Base-by-base conservation (phyloP, 2,329 filamentous ascomycete genomes). In the Aspergillus quadrilineatus region DNA sequence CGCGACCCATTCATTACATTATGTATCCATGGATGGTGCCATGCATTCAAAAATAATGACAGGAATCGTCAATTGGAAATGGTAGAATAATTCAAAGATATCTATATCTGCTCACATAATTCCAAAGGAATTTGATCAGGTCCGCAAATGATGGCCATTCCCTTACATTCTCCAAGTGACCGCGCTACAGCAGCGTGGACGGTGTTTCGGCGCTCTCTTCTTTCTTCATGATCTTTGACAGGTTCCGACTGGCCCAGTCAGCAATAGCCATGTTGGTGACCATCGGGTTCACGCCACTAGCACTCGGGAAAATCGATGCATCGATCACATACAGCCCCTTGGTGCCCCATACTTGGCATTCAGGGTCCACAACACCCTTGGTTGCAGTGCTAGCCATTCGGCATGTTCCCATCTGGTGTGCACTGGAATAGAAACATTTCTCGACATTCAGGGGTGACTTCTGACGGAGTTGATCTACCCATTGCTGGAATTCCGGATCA, bases 241-340 rank as follows among this genome's bases (percentile, higher is more conserved):
- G n/a, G n/a, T 73, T 74, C 39, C 68, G 68, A 59, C 75, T 77
- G 8, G 76, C 73, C 69, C 73, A 77, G 59, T 81, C 77, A 4
- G 76, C 73, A 50, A 81, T 78, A 4, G 74, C 79, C 79, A 81
- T 79, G 53, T 75, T 79, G 49, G 77, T 80, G 46, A 81, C 65
- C 79, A 81, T 81, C 2, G 79, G 79, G 50, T 81, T 81, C 26
- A 80, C 79, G 10, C 79, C 79, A 55, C 76, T 79, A n/a, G 79
- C 78, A 57, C 77, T 79, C 4, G 79, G 79, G 61, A 81, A 79
- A 2, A 80, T 74, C 10, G 78, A 80, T 6, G 77, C 76, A 67
- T 81, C 79, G 15, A 76, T 71, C 12, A 81, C 76, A 59, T 79
- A 80, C 29, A 81, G 58, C 1, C 74, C 74, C 7, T 76, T 68